phyloP scores from a whole-genome alignment of 176 grass and related monocot species.

The Zoysia pacifica region DNA sequence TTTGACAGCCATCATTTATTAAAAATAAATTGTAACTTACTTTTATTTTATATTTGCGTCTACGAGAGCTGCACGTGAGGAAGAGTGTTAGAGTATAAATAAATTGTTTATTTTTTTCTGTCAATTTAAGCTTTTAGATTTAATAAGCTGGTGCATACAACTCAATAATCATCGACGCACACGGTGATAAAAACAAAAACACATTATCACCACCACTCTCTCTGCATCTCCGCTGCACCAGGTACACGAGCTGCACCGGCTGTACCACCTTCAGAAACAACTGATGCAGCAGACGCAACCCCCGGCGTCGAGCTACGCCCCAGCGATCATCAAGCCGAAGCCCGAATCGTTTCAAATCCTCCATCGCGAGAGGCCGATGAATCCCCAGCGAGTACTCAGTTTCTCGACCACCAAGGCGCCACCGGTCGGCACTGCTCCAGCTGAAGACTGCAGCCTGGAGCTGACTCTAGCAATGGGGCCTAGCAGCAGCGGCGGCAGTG shows the following conservation, averaged over 20 bases:
- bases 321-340: not conserved
- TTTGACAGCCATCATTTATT: too few relatives aligned
- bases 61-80: too few relatives aligned
- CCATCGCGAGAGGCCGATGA: not conserved
- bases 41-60: too few relatives aligned
- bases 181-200: too few relatives aligned
- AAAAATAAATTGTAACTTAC: too few relatives aligned
- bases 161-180: not conserved
- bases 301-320: not conserved
- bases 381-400: constrained; percentile 23
- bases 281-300: constrained; percentile 47
- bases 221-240: constrained; percentile 22
- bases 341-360: not conserved
- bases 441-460: constrained; percentile 52
- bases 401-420: constrained; percentile 8
- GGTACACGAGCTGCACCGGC: constrained; percentile 71
- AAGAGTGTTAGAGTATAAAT: too few relatives aligned
- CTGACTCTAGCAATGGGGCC: constrained; percentile 66
- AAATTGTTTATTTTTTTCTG: too few relatives aligned
- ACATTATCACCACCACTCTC: not conserved
- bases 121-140: too few relatives aligned
- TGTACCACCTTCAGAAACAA: constrained; percentile 61
- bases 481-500: not conserved
- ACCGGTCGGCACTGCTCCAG: not conserved
- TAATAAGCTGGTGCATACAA: too few relatives aligned